Evolutionary conservation across 2,329 filamentous ascomycete genomes (phyloP), one percentile per base, ranked within the genome.

Genomic region (Mycosphaerella sp.): DNA sequence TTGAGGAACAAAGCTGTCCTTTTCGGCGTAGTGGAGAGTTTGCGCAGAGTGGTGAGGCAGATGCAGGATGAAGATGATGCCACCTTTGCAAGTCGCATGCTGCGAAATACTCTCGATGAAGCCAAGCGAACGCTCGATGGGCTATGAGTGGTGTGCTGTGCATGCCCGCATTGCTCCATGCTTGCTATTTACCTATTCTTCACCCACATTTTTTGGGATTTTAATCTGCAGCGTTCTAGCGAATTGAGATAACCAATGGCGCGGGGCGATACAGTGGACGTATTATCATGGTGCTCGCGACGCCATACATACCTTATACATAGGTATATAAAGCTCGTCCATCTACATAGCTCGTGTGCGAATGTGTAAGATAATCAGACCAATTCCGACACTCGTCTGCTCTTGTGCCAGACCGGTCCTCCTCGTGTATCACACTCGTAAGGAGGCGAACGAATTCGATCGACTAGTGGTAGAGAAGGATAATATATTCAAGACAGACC

Each of bases 101-200:
- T 86, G 67, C 76, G 88, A 53, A 75, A 85, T 56, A 77, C 86
- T 59, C 76, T 95, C 44, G 87, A 94, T 59, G 80, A 82, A 46
- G 89, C 89, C 4, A 81, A 83, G 53, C 77, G 80, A 46, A 78
- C 87, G 3, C 73, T 95, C 27, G 87, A 91, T 59, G 87, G 87
- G 1, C 48, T 54, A 27, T 54, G 32, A 53, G 21, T 32, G 30
- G 30, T 32, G 30, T 21, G 21, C 21, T 21, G 13, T 32, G 30
- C 28, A 35, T 28, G 13, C 18, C n/a, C n/a, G 9, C 43, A 2
- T 25, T 17, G 18, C 13, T 21, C 17, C 18, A 4, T 25, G 21
- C 17, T 18, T 18, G 7, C 17, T 39, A 16, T 39, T 39, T 8
- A 39, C n/a, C 37, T 41, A 12, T 21, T 41, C 16, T 18, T 18